Evolutionary conservation across 2,329 filamentous ascomycete species (phyloP).

Genomic region (Xylariales sp.): DNA sequence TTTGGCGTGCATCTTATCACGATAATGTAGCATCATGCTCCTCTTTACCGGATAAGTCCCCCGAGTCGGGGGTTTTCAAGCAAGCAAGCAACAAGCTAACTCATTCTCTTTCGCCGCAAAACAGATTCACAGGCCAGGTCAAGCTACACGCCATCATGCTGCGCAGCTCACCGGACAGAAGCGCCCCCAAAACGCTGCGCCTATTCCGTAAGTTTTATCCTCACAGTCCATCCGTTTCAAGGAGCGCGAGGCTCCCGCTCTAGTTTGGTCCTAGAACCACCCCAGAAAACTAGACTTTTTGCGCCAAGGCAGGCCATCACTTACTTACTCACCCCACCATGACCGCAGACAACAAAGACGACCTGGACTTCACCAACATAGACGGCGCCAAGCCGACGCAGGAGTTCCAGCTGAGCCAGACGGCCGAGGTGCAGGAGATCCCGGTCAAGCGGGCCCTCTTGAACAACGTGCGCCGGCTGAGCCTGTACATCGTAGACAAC

Average conservation of each 20-base stretch:
- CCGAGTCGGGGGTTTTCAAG: background rate
- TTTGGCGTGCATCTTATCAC: background rate
- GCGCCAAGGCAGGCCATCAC: background rate
- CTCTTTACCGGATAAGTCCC: background rate
- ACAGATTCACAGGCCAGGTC: slow-evolving; percentile 90
- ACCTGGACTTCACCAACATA: slow-evolving; percentile 85
- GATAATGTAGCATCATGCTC: background rate
- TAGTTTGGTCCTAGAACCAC: background rate
- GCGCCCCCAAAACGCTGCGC: slow-evolving; percentile 84
- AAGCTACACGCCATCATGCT: slow-evolving; percentile 91
- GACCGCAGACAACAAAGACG: slow-evolving; percentile 74
- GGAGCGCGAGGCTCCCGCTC: background rate
- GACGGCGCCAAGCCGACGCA: slow-evolving; percentile 78
- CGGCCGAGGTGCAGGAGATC: slow-evolving; percentile 82
- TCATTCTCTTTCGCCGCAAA: background rate
- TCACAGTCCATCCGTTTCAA: background rate
- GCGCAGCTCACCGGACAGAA: slow-evolving; percentile 76
- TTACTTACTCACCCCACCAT: slow-evolving; percentile 9
- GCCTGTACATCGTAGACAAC: slow-evolving; percentile 92
- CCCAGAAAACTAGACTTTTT: background rate
- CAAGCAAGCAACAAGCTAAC: slow-evolving; percentile 26
- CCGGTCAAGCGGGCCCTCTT: slow-evolving; percentile 88
- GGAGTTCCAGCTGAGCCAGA: slow-evolving; percentile 79
- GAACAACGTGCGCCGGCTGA: slow-evolving; percentile 83
- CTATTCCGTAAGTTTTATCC: slow-evolving; percentile 66